phyloP scores from a whole-genome alignment of 139 green algal species.

The Coelastrella sp. region DNA sequence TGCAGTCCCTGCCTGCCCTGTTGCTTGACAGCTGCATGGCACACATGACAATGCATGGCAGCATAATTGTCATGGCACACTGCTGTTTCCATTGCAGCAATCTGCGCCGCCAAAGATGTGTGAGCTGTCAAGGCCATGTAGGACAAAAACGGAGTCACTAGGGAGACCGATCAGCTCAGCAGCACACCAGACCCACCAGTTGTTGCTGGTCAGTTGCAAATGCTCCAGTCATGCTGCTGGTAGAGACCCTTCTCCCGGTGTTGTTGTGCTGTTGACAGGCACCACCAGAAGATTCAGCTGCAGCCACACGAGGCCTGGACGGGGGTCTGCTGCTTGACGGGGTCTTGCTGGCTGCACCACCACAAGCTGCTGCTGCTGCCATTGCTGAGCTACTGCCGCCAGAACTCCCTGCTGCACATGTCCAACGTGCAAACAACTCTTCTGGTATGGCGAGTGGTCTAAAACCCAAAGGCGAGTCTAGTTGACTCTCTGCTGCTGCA shows the following conservation, averaged over 20 bases:
- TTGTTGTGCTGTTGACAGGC: background rate
- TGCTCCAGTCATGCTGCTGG: background rate
- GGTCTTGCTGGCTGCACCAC: background rate
- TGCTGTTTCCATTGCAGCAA: too few species aligned
- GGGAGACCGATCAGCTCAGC: background rate
- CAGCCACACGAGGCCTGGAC: background rate
- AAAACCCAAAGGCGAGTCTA: background rate
- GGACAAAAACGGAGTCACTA: background rate
- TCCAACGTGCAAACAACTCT: conserved; percentile 25
- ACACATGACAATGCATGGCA: too few species aligned
- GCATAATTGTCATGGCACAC: too few species aligned
- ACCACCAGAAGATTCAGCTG: background rate
- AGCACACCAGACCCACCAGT: background rate
- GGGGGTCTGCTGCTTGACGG: background rate
- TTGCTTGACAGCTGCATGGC: too few species aligned
- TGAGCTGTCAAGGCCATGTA: background rate
- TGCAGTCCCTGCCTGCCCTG: too few species aligned
- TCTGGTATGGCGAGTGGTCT: conserved; percentile 23
- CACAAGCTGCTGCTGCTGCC: conserved; percentile 6
- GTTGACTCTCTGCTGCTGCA: background rate
- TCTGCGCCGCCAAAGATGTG: background rate
- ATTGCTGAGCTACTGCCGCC: background rate
- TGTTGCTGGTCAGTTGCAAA: background rate
- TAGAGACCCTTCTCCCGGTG: background rate
- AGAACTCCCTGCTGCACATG: background rate